Conservation (phyloP, 331 rosid species). For the Arachis monticola region DNA sequence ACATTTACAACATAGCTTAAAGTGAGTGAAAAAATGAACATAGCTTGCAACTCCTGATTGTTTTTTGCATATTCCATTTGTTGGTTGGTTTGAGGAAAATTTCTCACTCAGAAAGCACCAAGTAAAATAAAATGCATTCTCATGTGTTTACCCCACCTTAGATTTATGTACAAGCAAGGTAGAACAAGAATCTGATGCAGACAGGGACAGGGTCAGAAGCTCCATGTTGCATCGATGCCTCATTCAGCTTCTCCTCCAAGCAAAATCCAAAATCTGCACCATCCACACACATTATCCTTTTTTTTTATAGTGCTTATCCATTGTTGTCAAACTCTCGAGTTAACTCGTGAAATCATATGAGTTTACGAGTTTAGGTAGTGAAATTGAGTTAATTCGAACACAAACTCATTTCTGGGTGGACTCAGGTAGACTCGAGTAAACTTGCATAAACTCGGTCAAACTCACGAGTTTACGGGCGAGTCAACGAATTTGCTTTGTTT, state of each 20-base stretch:
- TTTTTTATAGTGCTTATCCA: background rate
- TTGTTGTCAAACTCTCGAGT: no score
- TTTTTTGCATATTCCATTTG: background rate
- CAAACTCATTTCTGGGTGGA: no score
- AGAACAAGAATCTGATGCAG: conserved; percentile 11
- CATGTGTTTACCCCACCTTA: background rate
- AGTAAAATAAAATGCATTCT: background rate
- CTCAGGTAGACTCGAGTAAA: no score
- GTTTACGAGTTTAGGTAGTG: no score
- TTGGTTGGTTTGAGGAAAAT: background rate
- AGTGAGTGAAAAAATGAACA: background rate
- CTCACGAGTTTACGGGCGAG: no score
- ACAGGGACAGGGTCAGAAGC: background rate
- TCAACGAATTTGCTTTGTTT: no score
- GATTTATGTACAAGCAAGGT: background rate
- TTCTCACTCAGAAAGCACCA: background rate
- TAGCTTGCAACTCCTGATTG: background rate
- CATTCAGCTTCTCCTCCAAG: conserved; percentile 8
- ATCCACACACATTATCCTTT: background rate
- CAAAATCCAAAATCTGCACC: conserved; percentile 10
- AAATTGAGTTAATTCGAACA: no score
- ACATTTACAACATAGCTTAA: background rate
- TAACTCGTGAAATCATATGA: no score
- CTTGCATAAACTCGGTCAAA: no score
- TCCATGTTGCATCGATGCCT: background rate